Evolutionary conservation across 2,329 filamentous ascomycete genomes (phyloP).

Genomic region (Salinomyces thailandicus): DNA sequence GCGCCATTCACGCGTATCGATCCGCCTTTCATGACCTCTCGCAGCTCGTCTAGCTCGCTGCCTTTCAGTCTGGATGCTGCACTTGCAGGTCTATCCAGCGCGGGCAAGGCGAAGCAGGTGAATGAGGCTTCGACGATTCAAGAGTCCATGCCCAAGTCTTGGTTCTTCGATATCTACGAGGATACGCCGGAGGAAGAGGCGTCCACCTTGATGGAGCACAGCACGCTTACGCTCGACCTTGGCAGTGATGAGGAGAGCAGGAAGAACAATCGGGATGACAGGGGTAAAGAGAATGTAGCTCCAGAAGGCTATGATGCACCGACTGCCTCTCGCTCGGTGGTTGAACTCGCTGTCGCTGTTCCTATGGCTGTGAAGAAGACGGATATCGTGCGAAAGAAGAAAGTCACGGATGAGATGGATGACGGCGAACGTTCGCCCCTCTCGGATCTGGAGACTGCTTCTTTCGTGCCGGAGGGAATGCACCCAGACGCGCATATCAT

Average conservation of each 20-base stretch:
- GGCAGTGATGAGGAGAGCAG: conserved; percentile 72
- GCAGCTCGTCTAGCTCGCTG: conserved; percentile 30
- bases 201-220: conserved; percentile 86
- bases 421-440: conserved; percentile 26
- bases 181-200: conserved; percentile 85
- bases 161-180: conserved; percentile 92
- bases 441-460: conserved; percentile 26
- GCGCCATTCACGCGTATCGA: conserved; percentile 59
- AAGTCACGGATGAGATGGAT: conserved; percentile 24
- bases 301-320: conserved; percentile 42
- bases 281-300: conserved; percentile 89
- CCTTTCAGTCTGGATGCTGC: conserved; percentile 82
- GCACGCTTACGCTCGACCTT: conserved; percentile 76
- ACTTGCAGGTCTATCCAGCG: conserved; percentile 62
- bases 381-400: conserved; percentile 22
- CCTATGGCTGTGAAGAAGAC: conserved; percentile 13
- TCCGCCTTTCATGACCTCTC: conserved; percentile 52
- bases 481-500: conserved; percentile 23
- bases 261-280: conserved; percentile 45
- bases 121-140: conserved; percentile 40
- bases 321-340: conserved; percentile 13
- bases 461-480: conserved; percentile 26
- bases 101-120: conserved; percentile 25
- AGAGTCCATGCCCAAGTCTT: conserved; percentile 48
- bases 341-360: conserved; percentile 1